Conservation (phyloP, 2,329 filamentous ascomycete species). For the Arthrobotrys entomopaga region DNA sequence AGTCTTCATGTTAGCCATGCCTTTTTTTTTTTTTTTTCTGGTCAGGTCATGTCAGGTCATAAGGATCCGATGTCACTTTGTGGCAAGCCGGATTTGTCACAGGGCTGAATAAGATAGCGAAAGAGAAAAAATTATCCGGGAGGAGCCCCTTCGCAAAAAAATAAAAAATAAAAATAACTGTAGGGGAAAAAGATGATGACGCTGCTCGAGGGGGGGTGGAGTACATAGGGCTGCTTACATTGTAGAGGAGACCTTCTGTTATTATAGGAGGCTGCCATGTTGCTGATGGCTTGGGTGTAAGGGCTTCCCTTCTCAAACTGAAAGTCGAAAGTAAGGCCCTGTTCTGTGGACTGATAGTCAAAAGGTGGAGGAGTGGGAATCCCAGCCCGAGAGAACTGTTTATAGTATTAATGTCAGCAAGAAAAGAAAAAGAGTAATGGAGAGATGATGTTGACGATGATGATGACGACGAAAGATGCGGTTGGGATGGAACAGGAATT, state of each 20-base stretch:
- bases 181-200: background rate
- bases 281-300: constrained; percentile 50
- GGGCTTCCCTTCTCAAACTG: constrained; percentile 52
- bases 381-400: constrained; percentile 54
- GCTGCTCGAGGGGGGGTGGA: background rate
- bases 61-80: constrained; percentile 49
- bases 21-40: no score
- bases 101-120: constrained; percentile 26
- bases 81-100: constrained; percentile 48
- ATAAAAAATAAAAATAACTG: no score
- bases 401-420: constrained; percentile 44
- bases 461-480: constrained; percentile 5
- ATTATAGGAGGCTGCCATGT: constrained; percentile 53
- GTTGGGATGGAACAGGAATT: background rate
- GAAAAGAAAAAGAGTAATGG: constrained; percentile 17
- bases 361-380: constrained; percentile 54
- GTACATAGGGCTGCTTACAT: constrained; percentile 30
- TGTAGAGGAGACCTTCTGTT: constrained; percentile 52
- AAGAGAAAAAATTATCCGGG: constrained; percentile 6
- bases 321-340: constrained; percentile 50
- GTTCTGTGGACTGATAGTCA: constrained; percentile 50
- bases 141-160: constrained; percentile 25
- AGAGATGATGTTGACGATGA: constrained; percentile 7
- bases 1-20: constrained; percentile 14
- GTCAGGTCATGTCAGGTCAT: constrained; percentile 4